Base-by-base conservation (phyloP, 2,329 filamentous ascomycete genomes). In the Colletotrichum theobromicola region DNA sequence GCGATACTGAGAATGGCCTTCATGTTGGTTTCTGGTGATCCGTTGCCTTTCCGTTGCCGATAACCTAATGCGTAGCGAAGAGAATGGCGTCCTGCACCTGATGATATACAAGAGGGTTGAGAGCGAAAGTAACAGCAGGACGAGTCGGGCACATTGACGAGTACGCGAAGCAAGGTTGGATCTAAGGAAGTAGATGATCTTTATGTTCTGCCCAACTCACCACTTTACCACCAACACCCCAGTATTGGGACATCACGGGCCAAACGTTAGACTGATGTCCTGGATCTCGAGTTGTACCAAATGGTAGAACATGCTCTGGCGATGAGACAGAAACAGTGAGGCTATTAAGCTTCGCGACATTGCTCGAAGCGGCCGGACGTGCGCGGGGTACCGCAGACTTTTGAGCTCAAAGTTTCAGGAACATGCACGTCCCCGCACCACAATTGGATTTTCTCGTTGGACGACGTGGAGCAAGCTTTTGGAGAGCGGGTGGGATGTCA, bases 241-340 rank as follows among this genome's bases (percentile, higher is more conserved):
- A 18, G 68, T 4, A 50, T 46, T 26, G 15, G n/a, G 15, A 21
- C 46, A 15, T 65, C 58, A 70, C 50, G 60, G 60, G 28, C 35
- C 50, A 70, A 28, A 63, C n/a, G 28, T 7, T 30, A 15, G 30
- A 57, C 55, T 63, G 55, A 18, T 15, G 13, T 32, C 18, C n/a
- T 30, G 32, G 37, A 58, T 57, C 46, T 62, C 15, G 37, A 28
- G 26, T 15, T 46, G 67, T 37, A 13, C 28, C 61, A 60, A 34
- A 30, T 61, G 15, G 13, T 15, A 15, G 24, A 50, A 57, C 35
- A 72, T 72, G 62, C 62, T 72, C 69, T 67, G 21, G 30, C 21
- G 32, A 35, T 60, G 72, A 75, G 72, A 74, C 72, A 74, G 30
- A 24, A 34, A 67, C 46, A 26, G 46, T 58, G 72, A 75, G 68